Conservation (phyloP, 495 filamentous ascomycete species). For the Poronia punctata region DNA sequence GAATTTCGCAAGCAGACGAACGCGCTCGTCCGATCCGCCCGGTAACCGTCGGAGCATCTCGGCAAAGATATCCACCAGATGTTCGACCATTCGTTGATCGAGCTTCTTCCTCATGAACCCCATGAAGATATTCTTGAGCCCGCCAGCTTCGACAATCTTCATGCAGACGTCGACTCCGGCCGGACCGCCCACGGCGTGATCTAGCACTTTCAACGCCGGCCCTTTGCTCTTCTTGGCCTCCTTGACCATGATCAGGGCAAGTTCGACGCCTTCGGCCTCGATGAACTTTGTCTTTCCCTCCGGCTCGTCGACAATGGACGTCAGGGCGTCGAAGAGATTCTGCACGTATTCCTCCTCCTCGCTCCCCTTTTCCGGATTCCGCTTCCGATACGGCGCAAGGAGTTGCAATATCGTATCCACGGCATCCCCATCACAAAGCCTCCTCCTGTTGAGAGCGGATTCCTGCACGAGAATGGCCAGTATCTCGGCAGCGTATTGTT, state of each 20-base stretch:
- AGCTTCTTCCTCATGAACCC: constrained; percentile 86
- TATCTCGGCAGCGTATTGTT: constrained; percentile 90
- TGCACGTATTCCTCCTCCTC: constrained; percentile 93
- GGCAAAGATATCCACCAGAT: constrained; percentile 83
- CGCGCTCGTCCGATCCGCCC: constrained; percentile 68
- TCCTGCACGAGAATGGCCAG: constrained; percentile 67
- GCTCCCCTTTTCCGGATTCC: constrained; percentile 77
- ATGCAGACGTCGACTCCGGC: constrained; percentile 54
- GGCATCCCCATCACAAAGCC: constrained; percentile 60
- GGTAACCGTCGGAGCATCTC: constrained; percentile 75
- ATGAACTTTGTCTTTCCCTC: constrained; percentile 76
- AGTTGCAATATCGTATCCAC: constrained; percentile 77
- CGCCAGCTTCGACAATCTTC: constrained; percentile 71
- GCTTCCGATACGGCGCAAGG: constrained; percentile 79
- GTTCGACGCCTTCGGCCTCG: constrained; percentile 86
- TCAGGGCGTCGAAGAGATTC: constrained; percentile 80
- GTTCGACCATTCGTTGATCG: constrained; percentile 66
- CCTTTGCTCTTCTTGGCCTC: constrained; percentile 65
- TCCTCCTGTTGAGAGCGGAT: constrained; percentile 59
- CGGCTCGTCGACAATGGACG: constrained; percentile 68
- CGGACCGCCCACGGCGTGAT: constrained; percentile 69
- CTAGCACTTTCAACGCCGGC: constrained; percentile 69
- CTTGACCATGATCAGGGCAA: constrained; percentile 81
- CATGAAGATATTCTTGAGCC: constrained; percentile 76
- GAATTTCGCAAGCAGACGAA: constrained; percentile 87